Evolutionary conservation across 208 protist genomes (phyloP), one percentile per base, ranked within the genome.

Genomic region (Borovskyia barvae): DNA sequence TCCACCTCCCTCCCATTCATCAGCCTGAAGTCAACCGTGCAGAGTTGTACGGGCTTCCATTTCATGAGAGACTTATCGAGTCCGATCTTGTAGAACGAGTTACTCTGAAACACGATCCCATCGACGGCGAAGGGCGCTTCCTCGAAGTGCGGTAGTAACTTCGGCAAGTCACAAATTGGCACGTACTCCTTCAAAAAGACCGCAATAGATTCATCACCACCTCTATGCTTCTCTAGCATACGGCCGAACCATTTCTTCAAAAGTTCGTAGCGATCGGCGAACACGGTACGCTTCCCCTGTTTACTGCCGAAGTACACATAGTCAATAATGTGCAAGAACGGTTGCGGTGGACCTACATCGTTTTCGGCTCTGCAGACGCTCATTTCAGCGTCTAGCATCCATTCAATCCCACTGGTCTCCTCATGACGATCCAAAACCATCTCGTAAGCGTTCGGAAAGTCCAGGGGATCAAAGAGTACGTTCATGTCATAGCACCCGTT

Each of bases 21-120:
- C 19, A 95, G 66, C 30, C 89, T 73, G 55, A 95, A 93, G 59
- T 95, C 89, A 1, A 72, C 89, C 25, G 85, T 93, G 74, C 89
- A 95, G 19, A 85, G 64, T 15, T 76, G 58, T 42, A 84, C 46
- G n/a, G 89, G 85, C 63, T 95, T 95, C 89, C 89, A 95, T 57
- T 95, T 95, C 42, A 82, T 52, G 53, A 95, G 64, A 15, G 64
- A 51, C 53, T 77, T 84, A 69, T 95, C 89, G 0, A 60, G 20
- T 5, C 85, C 85, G 51, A 79, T 88, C 52, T 71, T 70, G 66
- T 95, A 95, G 33, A 73, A 24, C 20, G 70, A 65, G 50, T 77
- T 80, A 57, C 86, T 72, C 68, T 95, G 89, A 51, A 95, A 93
- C 5, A 95, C 75, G 12, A 95, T 65, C 32, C 89, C 89, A 50